Conservation (phyloP, 768 basidiomycete species). For the Tylopilus plumbeoviolaceoides region DNA sequence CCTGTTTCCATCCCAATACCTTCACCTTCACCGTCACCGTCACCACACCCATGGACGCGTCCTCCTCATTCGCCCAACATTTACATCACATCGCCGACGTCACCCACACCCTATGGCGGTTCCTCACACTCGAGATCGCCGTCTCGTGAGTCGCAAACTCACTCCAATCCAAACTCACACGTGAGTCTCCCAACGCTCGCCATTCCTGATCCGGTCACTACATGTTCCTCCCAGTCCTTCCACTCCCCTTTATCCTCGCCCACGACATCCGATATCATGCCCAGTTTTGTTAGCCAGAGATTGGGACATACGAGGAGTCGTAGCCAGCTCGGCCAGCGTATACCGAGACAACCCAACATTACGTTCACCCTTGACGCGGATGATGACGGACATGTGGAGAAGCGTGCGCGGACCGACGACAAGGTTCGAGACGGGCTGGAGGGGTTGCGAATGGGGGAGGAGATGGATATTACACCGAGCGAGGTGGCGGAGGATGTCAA, state of each 20-base stretch:
- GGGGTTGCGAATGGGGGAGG: constrained; percentile 12
- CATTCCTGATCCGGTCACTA: constrained; percentile 4
- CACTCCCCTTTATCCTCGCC: constrained; percentile 30
- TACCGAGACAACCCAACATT: constrained; percentile 27
- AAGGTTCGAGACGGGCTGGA: constrained; percentile 3
- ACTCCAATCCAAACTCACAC: constrained; percentile 6
- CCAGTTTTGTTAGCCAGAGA: constrained; percentile 7
- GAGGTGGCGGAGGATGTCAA: constrained; percentile 16
- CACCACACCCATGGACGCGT: constrained; percentile 15
- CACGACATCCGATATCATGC: constrained; percentile 21
- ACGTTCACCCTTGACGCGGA: constrained; percentile 27
- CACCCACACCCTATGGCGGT: constrained; percentile 30
- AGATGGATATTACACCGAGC: constrained; percentile 24
- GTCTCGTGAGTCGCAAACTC: constrained; percentile 17
- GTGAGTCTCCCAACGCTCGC: constrained; percentile 10
- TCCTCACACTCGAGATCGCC: constrained; percentile 18
- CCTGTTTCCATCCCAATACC: constrained; percentile 12
- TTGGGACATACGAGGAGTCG: constrained; percentile 22
- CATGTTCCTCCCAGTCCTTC: constrained; percentile 7
- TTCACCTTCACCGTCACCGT: constrained; percentile 28
- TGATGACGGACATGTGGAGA: constrained; percentile 20
- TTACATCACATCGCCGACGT: constrained; percentile 63
- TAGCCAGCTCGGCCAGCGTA: constrained; percentile 25
- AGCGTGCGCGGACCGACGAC: constrained; percentile 23
- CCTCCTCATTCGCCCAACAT: constrained; percentile 54